phyloP scores from a whole-genome alignment of 768 basidiomycete genomes.

The Hemileccinum rubropunctum region DNA sequence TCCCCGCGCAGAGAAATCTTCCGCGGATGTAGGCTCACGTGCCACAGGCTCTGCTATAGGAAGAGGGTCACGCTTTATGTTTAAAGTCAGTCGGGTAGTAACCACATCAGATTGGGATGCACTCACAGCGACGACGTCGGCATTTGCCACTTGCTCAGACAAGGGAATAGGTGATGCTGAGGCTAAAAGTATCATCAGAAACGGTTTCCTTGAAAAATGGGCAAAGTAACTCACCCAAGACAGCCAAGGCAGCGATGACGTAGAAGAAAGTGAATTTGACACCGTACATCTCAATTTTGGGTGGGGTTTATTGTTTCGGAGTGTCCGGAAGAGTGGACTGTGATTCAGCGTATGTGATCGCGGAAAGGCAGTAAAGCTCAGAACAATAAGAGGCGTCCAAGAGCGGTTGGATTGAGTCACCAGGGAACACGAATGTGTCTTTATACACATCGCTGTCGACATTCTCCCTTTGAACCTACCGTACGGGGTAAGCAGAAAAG shows the following conservation, averaged over 20 bases:
- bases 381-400: conserved; percentile 33
- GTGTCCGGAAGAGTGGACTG: neutral
- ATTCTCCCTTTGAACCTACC: conserved; percentile 27
- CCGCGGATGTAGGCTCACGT: conserved; percentile 2
- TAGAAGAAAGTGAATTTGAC: conserved; percentile 27
- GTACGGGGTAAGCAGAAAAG: conserved; percentile 17
- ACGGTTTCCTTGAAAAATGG: neutral
- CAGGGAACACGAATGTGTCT: conserved; percentile 3
- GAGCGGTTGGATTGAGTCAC: conserved; percentile 17
- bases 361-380: conserved; percentile 4
- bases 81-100: neutral
- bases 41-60: neutral
- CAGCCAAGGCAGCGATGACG: conserved; percentile 26
- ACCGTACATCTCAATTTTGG: conserved; percentile 27
- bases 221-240: conserved; percentile 20
- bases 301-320: conserved; percentile 28
- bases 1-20: conserved; percentile 15
- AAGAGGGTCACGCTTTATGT: conserved; percentile 12
- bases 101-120: fast-evolving
- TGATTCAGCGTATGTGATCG: neutral
- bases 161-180: conserved; percentile 27
- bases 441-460: conserved; percentile 23
- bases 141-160: neutral
- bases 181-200: conserved; percentile 14
- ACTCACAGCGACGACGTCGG: conserved; percentile 22